Evolutionary conservation across 768 basidiomycete genomes (phyloP).

Genomic region (Kwoniella bestiolae): DNA sequence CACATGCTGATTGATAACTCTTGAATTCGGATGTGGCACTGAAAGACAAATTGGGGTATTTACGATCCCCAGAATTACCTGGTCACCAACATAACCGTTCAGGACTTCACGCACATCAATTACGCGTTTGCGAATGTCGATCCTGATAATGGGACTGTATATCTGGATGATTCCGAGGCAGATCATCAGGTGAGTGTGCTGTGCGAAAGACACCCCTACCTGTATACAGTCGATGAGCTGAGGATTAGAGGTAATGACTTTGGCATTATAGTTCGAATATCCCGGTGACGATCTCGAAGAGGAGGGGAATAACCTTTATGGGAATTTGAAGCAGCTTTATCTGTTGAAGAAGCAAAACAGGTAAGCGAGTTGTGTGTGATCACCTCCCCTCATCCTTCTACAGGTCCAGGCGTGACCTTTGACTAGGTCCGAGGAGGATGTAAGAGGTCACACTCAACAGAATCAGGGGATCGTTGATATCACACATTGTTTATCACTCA

Average conservation of each 20-base stretch:
- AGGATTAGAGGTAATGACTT: neutral
- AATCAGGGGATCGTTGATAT: too few relatives aligned
- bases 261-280: slow-evolving; percentile 69
- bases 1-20: too few relatives aligned
- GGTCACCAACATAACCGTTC: slow-evolving; percentile 66
- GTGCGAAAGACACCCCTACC: too few relatives aligned
- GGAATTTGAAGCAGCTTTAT: slow-evolving; percentile 92
- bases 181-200: slow-evolving; percentile 73
- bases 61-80: slow-evolving; percentile 17
- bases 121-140: slow-evolving; percentile 91
- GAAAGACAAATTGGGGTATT: slow-evolving; percentile 15
- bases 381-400: too few relatives aligned
- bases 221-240: too few relatives aligned
- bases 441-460: too few relatives aligned
- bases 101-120: slow-evolving; percentile 89
- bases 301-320: slow-evolving; percentile 83
- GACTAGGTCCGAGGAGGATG: too few relatives aligned
- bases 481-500: too few relatives aligned
- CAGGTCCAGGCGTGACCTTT: too few relatives aligned
- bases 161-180: slow-evolving; percentile 86
- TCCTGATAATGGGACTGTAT: slow-evolving; percentile 79
- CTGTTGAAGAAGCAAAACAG: slow-evolving; percentile 83
- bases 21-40: too few relatives aligned
- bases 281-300: slow-evolving; percentile 91
- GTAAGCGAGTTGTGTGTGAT: slow-evolving; percentile 50